Evolutionary conservation across 495 filamentous ascomycete genomes (phyloP), one percentile per base, ranked within the genome.

Genomic region (Penicillium chermesinum): DNA sequence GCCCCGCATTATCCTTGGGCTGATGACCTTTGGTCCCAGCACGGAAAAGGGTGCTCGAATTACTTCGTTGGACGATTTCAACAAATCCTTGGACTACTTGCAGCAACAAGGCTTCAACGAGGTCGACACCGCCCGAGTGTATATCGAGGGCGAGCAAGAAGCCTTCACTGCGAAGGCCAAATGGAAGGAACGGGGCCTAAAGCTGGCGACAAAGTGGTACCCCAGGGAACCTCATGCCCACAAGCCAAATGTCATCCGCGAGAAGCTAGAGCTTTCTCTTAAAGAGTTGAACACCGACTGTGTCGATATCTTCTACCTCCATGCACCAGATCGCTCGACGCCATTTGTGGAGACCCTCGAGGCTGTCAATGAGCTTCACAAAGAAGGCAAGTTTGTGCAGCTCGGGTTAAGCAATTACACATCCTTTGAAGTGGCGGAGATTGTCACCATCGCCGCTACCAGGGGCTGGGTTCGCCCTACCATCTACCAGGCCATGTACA

Each of bases 271-370:
- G 46, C 76, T 62, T 13, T 85, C 80, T 14, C 64, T 96, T 48
- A 80, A 73, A 50, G 87, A 91, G 61, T 65, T 96, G 22, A 79
- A 79, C 7, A 84, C 87, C 1, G 80, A 94, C 38, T 74, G 71
- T 40, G 86, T 96, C 0, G 91, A 97, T 61, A 87, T 95, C 41
- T 86, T 87, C 66, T 95, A 95, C 52, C 74, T 96, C 7, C 91
- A 96, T 64, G 89, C 88, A 3, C 76, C 91, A 3, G 90, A 96
- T 64, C 80, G 88, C 7, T 78, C 76, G 0, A 79, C 83, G 3
- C 86, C 86, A 8, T 95, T 94, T 57, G 78, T 80, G 2, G 86
- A 91, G 54, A 91, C 91, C 0, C 77, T 95, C 22, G 73, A 81
- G 48, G 85, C 80, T 33, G 78, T 88, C 48, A 80, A 96, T 64